Percentiles rank a stretch among this genome's conserved stretches.
Conservation (phyloP, 495 filamentous ascomycete species). For the Aspergillus bridgeri region DNA sequence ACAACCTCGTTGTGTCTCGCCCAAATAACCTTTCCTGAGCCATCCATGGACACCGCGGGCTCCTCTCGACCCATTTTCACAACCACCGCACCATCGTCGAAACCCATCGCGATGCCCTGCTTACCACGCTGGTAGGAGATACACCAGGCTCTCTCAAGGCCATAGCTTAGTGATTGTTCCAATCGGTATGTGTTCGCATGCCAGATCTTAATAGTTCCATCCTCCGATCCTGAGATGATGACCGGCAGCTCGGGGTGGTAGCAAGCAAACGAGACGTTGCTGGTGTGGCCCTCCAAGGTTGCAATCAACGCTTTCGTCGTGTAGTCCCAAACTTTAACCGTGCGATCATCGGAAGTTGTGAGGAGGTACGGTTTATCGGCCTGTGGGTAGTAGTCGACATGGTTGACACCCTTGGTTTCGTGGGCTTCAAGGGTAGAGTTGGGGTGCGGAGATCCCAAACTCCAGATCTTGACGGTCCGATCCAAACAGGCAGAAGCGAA, state of each 20-base stretch:
- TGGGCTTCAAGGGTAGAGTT: constrained; percentile 97
- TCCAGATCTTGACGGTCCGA: constrained; percentile 98
- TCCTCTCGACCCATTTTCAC: constrained; percentile 97
- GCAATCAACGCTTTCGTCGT: constrained; percentile 96
- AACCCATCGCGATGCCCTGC: constrained; percentile 92
- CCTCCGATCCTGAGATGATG: constrained; percentile 98
- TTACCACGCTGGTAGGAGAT: constrained; percentile 89
- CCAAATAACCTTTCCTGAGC: constrained; percentile 92
- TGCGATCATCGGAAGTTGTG: constrained; percentile 92
- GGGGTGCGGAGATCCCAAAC: constrained; percentile 78
- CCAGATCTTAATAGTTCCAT: constrained; percentile 98
- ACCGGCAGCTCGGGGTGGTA: constrained; percentile 97
- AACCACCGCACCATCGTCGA: constrained; percentile 96
- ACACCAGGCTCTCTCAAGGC: constrained; percentile 95
- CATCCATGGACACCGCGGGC: constrained; percentile 95
- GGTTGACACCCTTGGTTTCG: constrained; percentile 96
- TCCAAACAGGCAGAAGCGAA: constrained; percentile 97
- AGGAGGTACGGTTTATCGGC: constrained; percentile 96
- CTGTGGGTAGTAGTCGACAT: constrained; percentile 96
- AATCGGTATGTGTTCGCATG: constrained; percentile 95
- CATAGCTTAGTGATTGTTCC: constrained; percentile 94
- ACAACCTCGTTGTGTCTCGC: constrained; percentile 91
- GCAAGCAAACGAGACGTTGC: constrained; percentile 98
- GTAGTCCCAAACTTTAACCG: constrained; percentile 97
- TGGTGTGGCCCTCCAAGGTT: constrained; percentile 94